Conservation (phyloP, 306 rosid species). For the Vigna trinervia region DNA sequence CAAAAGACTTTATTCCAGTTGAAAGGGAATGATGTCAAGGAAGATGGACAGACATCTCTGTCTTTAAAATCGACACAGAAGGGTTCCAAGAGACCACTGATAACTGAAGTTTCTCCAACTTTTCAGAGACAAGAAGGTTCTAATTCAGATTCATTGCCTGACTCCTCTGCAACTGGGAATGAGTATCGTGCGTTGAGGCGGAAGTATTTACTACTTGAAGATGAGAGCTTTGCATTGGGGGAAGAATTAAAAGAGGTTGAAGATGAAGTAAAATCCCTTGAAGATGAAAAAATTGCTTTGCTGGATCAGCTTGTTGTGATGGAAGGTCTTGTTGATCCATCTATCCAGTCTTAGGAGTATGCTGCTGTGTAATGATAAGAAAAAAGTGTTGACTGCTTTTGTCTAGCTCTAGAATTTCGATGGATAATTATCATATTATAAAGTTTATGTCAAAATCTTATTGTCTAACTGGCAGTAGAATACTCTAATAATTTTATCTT, state of each 20-base stretch:
- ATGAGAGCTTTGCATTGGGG: slow-evolving; percentile 78
- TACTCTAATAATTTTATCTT: slow-evolving; percentile 11
- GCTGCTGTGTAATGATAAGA: slow-evolving; percentile 27
- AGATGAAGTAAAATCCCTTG: slow-evolving; percentile 77
- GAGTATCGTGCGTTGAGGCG: slow-evolving; percentile 82
- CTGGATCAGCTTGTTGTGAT: slow-evolving; percentile 88
- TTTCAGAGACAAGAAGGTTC: slow-evolving; percentile 77
- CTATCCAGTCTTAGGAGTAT: slow-evolving; percentile 52
- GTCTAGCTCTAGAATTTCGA: slow-evolving; percentile 35
- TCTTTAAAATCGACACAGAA: slow-evolving; percentile 61
- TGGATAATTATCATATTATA: slow-evolving; percentile 34
- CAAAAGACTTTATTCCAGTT: slow-evolving; percentile 54
- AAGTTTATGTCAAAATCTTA: background rate
- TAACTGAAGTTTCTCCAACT: slow-evolving; percentile 62
- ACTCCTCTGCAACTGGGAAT: slow-evolving; percentile 70
- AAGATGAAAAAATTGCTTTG: slow-evolving; percentile 82
- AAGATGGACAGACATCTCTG: slow-evolving; percentile 48
- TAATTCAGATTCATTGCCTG: slow-evolving; percentile 85
- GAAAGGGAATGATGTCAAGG: slow-evolving; percentile 58
- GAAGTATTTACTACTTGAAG: slow-evolving; percentile 80
- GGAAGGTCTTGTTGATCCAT: slow-evolving; percentile 80
- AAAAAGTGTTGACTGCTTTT: slow-evolving; percentile 30
- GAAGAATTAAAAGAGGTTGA: slow-evolving; percentile 69
- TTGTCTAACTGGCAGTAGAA: slow-evolving; percentile 17
- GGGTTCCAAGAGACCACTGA: slow-evolving; percentile 60